Base-by-base conservation (phyloP, 1,139 yeast genomes). In the Casaregolazyma lundiana region DNA sequence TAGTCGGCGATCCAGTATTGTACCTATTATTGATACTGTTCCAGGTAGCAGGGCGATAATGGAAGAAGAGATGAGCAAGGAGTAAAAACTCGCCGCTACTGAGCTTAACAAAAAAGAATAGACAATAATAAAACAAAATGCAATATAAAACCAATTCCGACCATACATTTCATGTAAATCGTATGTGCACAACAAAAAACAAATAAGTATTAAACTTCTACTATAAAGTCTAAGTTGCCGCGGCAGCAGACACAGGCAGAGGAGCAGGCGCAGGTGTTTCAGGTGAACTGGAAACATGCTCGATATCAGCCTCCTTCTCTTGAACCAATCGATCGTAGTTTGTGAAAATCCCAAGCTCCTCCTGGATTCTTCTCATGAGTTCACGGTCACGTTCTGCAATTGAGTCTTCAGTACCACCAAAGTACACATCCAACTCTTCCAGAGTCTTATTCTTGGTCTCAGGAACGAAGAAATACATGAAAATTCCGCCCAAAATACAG, bases 391-490 rank as follows among this genome's bases (percentile, higher is more conserved):
- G 51, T 19, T 50, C 50, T 35, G 60, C 60, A 47, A 55, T 51
- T 9, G 56, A 49, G 39, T 55, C 59, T 19, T 49, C 41, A 35
- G 49, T 32, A 41, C 58, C 58, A 41, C 58, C 58, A 35, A 54
- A 54, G 52, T 54, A 54, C 22, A 56, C 49, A 49, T 72, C 77
- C 66, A 73, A 67, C 65, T 73, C 77, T 56, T 73, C 77, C 58
- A 73, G 64, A 15, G 73, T 64, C 56, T 74, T 64, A 29, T 73
- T 76, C 48, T 71, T 67, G 20, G 77, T 73, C 56, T 74, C 78
- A n/a, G 75, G 76, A 50, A 69, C 72, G 41, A 71, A 62, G 52
- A 70, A 62, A 55, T 62, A 71, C 45, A 73, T 65, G 35, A 66
- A 49, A 11, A 39, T 38, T 32, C 54, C 53, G n/a, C 58, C 58